These are phyloP conservation scores for Roridomyces roridus DNA, from an alignment of 768 basidiomycete genomes.

Conservation along the genomic window DNA sequence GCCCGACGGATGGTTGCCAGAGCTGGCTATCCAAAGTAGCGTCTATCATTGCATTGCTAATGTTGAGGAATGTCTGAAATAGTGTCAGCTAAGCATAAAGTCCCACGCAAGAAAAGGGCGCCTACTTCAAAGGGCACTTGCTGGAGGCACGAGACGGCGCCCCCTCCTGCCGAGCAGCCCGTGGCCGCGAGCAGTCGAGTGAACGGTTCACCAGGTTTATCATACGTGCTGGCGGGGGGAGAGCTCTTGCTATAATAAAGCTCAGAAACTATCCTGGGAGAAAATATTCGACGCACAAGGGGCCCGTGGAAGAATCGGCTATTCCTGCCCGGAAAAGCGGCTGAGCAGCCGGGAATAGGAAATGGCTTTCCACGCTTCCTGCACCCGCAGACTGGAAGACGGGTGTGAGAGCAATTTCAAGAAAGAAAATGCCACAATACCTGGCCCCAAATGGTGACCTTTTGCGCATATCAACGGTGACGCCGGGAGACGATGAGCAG, in stretches of 20 bases:
- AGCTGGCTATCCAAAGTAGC: constrained; percentile 56
- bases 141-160: constrained; percentile 51
- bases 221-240: constrained; percentile 50
- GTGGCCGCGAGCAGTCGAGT: constrained; percentile 49
- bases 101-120: neutral
- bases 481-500: neutral
- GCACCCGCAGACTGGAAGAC: constrained; percentile 54
- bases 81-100: neutral
- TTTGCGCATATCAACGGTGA: neutral
- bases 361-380: constrained; percentile 54
- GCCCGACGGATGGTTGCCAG: constrained; percentile 64
- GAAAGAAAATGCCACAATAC: constrained; percentile 28
- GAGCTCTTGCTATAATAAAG: constrained; percentile 52
- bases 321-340: constrained; percentile 58
- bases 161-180: constrained; percentile 47
- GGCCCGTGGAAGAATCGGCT: constrained; percentile 57
- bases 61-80: constrained; percentile 52
- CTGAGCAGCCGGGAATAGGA: constrained; percentile 46
- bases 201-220: constrained; percentile 58
- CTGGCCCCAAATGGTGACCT: constrained; percentile 66
- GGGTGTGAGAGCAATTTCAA: neutral
- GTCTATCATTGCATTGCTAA: constrained; percentile 52
- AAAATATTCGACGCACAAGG: constrained; percentile 47
- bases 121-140: constrained; percentile 50
- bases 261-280: neutral